Conservation (phyloP, 2,329 filamentous ascomycete genomes). For the Dothideomycetes sp. region DNA sequence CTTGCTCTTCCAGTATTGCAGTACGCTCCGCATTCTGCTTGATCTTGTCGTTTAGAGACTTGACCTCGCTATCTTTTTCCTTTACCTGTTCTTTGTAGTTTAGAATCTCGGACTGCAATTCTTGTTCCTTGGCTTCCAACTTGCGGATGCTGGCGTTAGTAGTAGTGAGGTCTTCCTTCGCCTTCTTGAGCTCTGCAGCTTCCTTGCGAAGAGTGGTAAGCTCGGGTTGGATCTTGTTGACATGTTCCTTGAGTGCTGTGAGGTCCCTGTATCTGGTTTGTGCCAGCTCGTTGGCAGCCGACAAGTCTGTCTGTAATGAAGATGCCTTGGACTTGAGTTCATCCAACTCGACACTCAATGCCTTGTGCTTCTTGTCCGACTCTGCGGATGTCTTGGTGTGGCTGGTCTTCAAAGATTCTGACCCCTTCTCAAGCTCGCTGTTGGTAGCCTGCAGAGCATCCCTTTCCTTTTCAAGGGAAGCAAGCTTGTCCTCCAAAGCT, state of each 20-base stretch:
- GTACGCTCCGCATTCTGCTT: constrained; percentile 63
- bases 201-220: constrained; percentile 70
- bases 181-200: constrained; percentile 60
- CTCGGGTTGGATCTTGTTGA: constrained; percentile 82
- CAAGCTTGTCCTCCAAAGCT: constrained; percentile 45
- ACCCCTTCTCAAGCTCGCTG: constrained; percentile 60
- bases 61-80: constrained; percentile 71
- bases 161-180: constrained; percentile 63
- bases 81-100: constrained; percentile 59
- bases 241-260: constrained; percentile 64
- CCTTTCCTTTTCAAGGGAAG: constrained; percentile 48
- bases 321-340: constrained; percentile 61
- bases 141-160: constrained; percentile 57
- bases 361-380: constrained; percentile 44
- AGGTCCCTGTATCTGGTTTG: constrained; percentile 83
- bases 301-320: constrained; percentile 70
- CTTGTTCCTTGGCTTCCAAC: constrained; percentile 75
- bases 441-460: constrained; percentile 55
- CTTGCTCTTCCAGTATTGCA: constrained; percentile 68
- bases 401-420: constrained; percentile 46
- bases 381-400: constrained; percentile 38
- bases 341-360: constrained; percentile 57
- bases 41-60: constrained; percentile 67
- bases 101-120: constrained; percentile 65
- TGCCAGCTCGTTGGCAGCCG: constrained; percentile 76